Percentiles rank a stretch among this genome's conserved stretches.
Evolutionary conservation across 2,329 filamentous ascomycete species (phyloP).

Genomic region (Cylindrodendrum hubeiense): DNA sequence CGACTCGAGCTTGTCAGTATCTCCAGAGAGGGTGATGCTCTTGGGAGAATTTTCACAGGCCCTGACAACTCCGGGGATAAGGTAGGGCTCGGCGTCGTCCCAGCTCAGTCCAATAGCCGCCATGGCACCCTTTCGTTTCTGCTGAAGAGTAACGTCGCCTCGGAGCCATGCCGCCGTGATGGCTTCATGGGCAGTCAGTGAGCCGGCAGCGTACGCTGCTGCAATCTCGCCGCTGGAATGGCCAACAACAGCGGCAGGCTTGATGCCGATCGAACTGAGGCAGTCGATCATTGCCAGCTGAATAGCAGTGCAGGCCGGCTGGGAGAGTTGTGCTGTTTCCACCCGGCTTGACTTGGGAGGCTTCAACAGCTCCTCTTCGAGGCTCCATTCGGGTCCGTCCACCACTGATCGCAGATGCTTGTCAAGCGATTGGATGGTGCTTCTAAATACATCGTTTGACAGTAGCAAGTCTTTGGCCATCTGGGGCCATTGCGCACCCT

Average conservation of each 20-base stretch:
- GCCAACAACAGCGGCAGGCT: conserved; percentile 52
- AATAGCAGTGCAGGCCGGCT: conserved; percentile 57
- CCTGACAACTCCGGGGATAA: conserved; percentile 44
- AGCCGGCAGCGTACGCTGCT: conserved; percentile 56
- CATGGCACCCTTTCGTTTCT: conserved; percentile 49
- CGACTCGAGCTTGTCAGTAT: conserved; percentile 35
- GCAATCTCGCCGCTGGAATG: conserved; percentile 60
- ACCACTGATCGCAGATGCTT: no score
- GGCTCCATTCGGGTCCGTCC: no score
- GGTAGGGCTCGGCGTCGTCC: conserved; percentile 43
- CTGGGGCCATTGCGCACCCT: conserved; percentile 51
- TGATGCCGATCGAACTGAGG: conserved; percentile 48
- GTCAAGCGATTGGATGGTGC: conserved; percentile 20
- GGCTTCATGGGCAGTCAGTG: conserved; percentile 50
- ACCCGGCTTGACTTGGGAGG: conserved; percentile 22
- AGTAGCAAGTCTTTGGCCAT: conserved; percentile 45
- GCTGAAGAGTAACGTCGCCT: no score
- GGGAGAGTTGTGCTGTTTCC: conserved; percentile 50
- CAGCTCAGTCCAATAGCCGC: conserved; percentile 53
- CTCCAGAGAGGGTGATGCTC: conserved; percentile 44
- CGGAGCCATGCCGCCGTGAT: no score
- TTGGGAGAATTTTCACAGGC: conserved; percentile 54
- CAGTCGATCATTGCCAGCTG: conserved; percentile 58
- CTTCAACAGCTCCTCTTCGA: conserved; percentile 38
- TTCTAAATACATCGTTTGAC: conserved; percentile 13